Base-by-base conservation (phyloP, 768 basidiomycete species). In the Scleroderma bovista region DNA sequence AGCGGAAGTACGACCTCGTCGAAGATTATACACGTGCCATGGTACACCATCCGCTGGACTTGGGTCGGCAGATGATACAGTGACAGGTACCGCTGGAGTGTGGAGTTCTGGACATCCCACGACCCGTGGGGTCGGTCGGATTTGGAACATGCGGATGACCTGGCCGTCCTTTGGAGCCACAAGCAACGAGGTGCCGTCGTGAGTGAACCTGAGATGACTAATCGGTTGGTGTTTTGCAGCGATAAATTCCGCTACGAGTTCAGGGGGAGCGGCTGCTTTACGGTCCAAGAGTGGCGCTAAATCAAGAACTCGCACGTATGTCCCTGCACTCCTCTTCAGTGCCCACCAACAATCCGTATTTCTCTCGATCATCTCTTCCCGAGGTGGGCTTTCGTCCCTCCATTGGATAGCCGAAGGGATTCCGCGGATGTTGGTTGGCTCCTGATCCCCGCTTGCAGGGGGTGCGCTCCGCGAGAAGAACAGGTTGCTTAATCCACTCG, bases 1-100 rank as follows among this genome's bases (percentile, higher is more conserved):
- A 6, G 82, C 87, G 3, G 74, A 72, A n/a, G 87, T 88, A 22
- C 78, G 70, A 6, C 89, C 89, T n/a, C 88, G 72, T 39, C 76
- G 72, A 19, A 93, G 69, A 52, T 81, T 78, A 53, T 92, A 92
- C 50, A 85, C 51, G 53, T 84, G 83, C 68, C 73, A 76, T 8
- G 76, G 72, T 13, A 61, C 57, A 23, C 61, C 50, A 48, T 53
- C 48, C 50, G 57, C 55, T 11, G 44, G 8, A n/a, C 15, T 23
- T 11, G 22, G 10, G 13, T 48, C 42, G 51, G 50, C 46, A 16
- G 47, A 48, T 7, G 46, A 12, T 12, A 46, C 38, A 20, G 46
- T 40, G 29, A 42, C 43, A 1, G 49, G 44, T 16, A 38, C 46
- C 36, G 33, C 26, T 34, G 48, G 50, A 36, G 42, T 43, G n/a